These are phyloP conservation scores for Viola odorata DNA, from an alignment of 345 rosid species.

Conservation along the genomic window DNA sequence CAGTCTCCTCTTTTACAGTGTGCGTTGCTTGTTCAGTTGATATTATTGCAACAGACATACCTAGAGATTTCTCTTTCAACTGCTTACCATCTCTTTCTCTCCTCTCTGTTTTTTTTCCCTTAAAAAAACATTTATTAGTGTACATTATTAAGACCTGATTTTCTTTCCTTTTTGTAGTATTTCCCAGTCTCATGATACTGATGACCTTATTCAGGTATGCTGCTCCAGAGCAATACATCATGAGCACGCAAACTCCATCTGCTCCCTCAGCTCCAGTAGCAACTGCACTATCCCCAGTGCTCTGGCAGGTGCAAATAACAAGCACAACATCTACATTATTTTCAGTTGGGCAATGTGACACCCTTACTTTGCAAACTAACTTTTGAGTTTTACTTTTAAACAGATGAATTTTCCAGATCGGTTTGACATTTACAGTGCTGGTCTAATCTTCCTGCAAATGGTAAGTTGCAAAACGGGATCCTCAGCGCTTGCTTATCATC, in stretches of 20 bases:
- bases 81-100: no score
- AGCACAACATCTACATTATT: neutral
- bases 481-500: no score
- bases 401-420: conserved; percentile 97
- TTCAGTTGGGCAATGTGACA: neutral
- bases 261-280: conserved; percentile 99
- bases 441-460: conserved; percentile 92
- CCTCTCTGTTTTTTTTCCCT: no score
- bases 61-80: no score
- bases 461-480: conserved; percentile 30
- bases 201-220: conserved; percentile 51
- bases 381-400: conserved; percentile 22
- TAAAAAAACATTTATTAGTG: no score
- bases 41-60: no score
- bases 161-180: neutral
- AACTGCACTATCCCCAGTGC: conserved; percentile 86
- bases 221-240: conserved; percentile 97
- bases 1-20: no score
- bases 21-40: no score
- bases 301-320: conserved; percentile 75
- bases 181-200: neutral
- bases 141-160: neutral
- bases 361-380: conserved; percentile 7
- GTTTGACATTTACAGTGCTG: conserved; percentile 88
- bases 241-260: conserved; percentile 99